Evolutionary conservation across 2,329 filamentous ascomycete genomes (phyloP).

Genomic region (Cryphonectria naterciae): DNA sequence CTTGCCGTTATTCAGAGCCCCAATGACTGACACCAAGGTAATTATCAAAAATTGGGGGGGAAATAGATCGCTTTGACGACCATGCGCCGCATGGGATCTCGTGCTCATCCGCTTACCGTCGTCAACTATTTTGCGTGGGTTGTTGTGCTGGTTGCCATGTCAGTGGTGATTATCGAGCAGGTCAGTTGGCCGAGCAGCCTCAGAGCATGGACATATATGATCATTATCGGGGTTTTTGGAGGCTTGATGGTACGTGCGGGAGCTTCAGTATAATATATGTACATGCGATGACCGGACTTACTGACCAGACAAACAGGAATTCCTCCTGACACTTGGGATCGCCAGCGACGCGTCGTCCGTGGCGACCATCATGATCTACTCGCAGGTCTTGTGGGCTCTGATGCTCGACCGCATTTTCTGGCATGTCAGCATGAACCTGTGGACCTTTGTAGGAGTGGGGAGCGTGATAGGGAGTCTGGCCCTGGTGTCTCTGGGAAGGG

Average conservation of each 20-base stretch:
- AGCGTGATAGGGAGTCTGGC: constrained; percentile 19
- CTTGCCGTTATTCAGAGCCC: too few relatives aligned
- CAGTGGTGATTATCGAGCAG: constrained; percentile 42
- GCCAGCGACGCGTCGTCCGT: constrained; percentile 68
- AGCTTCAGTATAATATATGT: too few relatives aligned
- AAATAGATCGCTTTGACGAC: constrained; percentile 29
- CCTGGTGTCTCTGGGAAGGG: constrained; percentile 22
- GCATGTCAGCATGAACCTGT: constrained; percentile 18
- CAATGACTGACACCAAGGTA: not conserved
- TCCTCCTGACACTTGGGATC: constrained; percentile 78
- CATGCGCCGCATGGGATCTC: constrained; percentile 31
- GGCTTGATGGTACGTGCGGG: constrained; percentile 63
- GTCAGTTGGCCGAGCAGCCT: constrained; percentile 46
- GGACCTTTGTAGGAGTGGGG: constrained; percentile 14
- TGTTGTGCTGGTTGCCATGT: constrained; percentile 13
- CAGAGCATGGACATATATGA: constrained; percentile 68
- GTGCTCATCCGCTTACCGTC: constrained; percentile 21
- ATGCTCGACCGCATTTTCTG: constrained; percentile 39
- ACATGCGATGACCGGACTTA: not conserved
- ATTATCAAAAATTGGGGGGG: not conserved
- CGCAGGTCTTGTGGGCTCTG: constrained; percentile 59
- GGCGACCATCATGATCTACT: constrained; percentile 62
- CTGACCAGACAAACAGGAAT: constrained; percentile 57
- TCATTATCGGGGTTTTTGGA: constrained; percentile 72
- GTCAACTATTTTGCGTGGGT: constrained; percentile 28